phyloP scores from a whole-genome alignment of 768 basidiomycete species.

The Suillus alpinus region DNA sequence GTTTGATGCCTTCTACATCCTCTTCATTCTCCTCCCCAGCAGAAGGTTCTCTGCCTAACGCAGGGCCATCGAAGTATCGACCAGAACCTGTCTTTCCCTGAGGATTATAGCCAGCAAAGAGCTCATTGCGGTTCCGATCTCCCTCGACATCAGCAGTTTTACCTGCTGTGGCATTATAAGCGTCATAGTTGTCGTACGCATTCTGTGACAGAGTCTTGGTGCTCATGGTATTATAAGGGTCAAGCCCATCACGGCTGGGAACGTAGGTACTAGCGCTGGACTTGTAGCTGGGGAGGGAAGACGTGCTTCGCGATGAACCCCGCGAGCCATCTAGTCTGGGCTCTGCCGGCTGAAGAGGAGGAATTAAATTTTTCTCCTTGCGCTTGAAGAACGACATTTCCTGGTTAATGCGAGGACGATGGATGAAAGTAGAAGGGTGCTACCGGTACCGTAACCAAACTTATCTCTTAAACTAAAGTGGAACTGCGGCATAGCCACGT shows the following conservation, averaged over 20 bases:
- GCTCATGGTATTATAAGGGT: constrained; percentile 42
- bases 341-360: constrained; percentile 50
- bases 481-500: not conserved
- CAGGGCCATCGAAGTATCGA: constrained; percentile 68
- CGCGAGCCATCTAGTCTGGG: constrained; percentile 25
- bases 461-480: not conserved
- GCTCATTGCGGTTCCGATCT: constrained; percentile 65
- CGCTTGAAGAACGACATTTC: constrained; percentile 50
- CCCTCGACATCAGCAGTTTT: constrained; percentile 35
- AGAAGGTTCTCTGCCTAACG: constrained; percentile 40
- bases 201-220: constrained; percentile 24
- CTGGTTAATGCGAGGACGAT: not conserved
- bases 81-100: constrained; percentile 51
- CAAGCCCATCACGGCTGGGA: constrained; percentile 61
- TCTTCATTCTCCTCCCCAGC: constrained; percentile 79
- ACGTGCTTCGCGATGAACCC: constrained; percentile 30
- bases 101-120: constrained; percentile 74
- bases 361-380: constrained; percentile 64
- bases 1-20: constrained; percentile 93
- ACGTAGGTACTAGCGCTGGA: constrained; percentile 63
- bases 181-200: constrained; percentile 23
- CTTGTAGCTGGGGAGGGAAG: constrained; percentile 42
- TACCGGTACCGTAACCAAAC: not conserved
- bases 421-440: not conserved
- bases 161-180: constrained; percentile 7